Base-by-base conservation (phyloP, 2,329 filamentous ascomycete species). In the Fusarium sp. region DNA sequence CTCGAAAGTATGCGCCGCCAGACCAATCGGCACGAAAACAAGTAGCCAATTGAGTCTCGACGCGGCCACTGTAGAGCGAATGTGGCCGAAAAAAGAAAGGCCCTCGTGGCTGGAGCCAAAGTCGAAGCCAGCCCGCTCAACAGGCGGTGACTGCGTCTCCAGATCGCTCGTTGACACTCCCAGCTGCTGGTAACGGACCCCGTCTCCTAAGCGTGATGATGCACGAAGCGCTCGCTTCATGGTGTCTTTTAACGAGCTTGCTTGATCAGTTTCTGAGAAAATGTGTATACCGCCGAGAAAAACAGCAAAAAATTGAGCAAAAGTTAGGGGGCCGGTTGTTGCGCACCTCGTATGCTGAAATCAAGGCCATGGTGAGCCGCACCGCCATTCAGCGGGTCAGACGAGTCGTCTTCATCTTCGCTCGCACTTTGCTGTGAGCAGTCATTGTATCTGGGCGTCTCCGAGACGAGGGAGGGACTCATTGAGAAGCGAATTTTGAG, bases 1-100 rank as follows among this genome's bases (percentile, higher is more conserved):
- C 24, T 75, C 40, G 9, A 74, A 56, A 15, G 79, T 64, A 61
- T 90, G 82, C 36, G 84, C 81, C 17, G 82, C 85, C 43, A 92
- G 87, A 62, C 89, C 90, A 45, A 90, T 80, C 3, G 90, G 90
- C n/a, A 92, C 89, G 70, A 92, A 92, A 36, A 92, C 76, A 49
- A 92, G 82, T 46, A 92, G 78, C 45, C 88, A 69, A 69, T 92
- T 92, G 77, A 92, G 77, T 81, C 85, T 88, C 71, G 77, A 78
- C 0, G 72, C 74, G 23, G 73, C 70, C 11, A 79, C 39, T 21
- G 74, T 77, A 26, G 72, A 68, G 36, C 65, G 68, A 9, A 78
- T 67, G 46, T 74, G 67, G 7, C 67, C 68, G 12, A 62, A 62
- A 17, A 68, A 68, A 2, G 65, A 57, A 44, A 71, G 57, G 12